Evolutionary conservation across 805 yeast species (phyloP).

Genomic region (Starmerella bombi): DNA sequence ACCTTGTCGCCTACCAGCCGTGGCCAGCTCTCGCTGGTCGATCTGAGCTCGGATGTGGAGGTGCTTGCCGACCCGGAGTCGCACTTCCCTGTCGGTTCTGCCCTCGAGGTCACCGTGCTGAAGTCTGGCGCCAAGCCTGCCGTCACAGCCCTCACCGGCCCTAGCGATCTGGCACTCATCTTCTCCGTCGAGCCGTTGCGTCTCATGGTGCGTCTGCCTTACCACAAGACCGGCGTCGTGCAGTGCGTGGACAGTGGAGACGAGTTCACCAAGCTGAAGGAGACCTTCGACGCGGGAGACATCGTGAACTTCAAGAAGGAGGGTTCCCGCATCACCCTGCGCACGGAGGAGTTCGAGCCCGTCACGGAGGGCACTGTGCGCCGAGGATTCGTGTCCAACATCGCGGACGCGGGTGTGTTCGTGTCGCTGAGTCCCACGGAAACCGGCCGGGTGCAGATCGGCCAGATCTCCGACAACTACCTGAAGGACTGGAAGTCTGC

Average conservation of each 20-base stretch:
- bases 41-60: slow-evolving; percentile 43
- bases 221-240: slow-evolving; percentile 47
- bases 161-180: slow-evolving; percentile 48
- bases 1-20: slow-evolving; percentile 53
- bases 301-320: slow-evolving; percentile 25
- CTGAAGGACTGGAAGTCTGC: slow-evolving; percentile 79
- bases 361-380: slow-evolving; percentile 48
- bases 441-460: slow-evolving; percentile 66
- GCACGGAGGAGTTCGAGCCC: slow-evolving; percentile 28
- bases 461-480: slow-evolving; percentile 68
- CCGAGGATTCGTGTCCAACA: slow-evolving; percentile 65
- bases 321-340: slow-evolving; percentile 38
- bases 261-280: slow-evolving; percentile 38
- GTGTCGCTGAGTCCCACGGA: slow-evolving; percentile 59
- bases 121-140: slow-evolving; percentile 32
- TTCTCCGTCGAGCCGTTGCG: slow-evolving; percentile 44
- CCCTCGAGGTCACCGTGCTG: slow-evolving; percentile 45
- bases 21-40: slow-evolving; percentile 54
- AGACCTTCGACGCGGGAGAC: slow-evolving; percentile 33
- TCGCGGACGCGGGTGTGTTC: slow-evolving; percentile 62
- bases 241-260: slow-evolving; percentile 66
- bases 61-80: slow-evolving; percentile 37
- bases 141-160: slow-evolving; percentile 32
- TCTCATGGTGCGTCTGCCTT: slow-evolving; percentile 59
- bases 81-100: slow-evolving; percentile 60